phyloP scores from a whole-genome alignment of 306 rosid species.

The Spatholobus suberectus region DNA sequence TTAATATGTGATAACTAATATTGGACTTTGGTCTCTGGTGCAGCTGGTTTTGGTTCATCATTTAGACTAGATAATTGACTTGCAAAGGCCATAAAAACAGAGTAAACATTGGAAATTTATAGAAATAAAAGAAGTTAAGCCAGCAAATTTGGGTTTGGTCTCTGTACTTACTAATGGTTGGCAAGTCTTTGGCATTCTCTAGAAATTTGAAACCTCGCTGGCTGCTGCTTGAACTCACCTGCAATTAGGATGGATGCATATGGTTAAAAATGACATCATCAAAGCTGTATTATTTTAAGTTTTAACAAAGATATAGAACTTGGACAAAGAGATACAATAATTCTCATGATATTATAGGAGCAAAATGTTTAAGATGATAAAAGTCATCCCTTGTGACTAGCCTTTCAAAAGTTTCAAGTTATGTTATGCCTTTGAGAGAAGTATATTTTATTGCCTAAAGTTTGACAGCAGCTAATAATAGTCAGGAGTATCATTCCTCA shows the following conservation, averaged over 20 bases:
- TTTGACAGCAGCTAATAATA: not conserved
- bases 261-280: constrained; percentile 15
- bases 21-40: not conserved
- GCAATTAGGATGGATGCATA: constrained; percentile 37
- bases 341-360: not conserved
- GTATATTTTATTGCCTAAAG: not conserved
- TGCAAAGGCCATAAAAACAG: not conserved
- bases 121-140: not conserved
- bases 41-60: not conserved
- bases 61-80: not conserved
- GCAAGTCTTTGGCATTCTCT: constrained; percentile 84
- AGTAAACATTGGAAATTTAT: not conserved
- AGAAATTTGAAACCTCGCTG: constrained; percentile 75
- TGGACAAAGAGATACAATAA: not conserved
- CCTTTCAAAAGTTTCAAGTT: not conserved
- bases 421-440: not conserved
- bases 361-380: not conserved
- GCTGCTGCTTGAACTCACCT: constrained; percentile 65
- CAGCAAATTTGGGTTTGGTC: constrained; percentile 14
- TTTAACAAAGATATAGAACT: constrained; percentile 7
- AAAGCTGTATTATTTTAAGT: constrained; percentile 30
- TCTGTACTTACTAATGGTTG: constrained; percentile 76
- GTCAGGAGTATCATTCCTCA: constrained; percentile 29
- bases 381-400: not conserved
- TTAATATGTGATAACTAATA: not conserved